Percentiles rank a stretch among this genome's conserved stretches.
Conservation (phyloP, 495 filamentous ascomycete genomes). For the Penicillium samsonianum region DNA sequence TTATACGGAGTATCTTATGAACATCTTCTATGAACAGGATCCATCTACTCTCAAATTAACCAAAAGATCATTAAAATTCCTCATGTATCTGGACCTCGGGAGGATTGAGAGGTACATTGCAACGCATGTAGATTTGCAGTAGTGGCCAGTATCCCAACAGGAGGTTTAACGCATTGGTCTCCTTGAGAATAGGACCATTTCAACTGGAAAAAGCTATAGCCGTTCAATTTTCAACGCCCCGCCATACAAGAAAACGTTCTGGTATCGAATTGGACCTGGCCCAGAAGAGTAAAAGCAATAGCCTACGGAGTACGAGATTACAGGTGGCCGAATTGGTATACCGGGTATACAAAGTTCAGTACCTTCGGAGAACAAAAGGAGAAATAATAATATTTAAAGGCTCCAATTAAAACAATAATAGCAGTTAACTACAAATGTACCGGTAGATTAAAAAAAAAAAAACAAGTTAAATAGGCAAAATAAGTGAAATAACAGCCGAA, state of each 20-base stretch:
- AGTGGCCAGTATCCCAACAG: not conserved
- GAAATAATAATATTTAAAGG: not conserved
- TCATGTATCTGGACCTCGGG: not conserved
- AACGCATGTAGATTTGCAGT: not conserved
- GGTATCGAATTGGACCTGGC: conserved; percentile 1
- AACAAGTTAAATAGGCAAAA: not conserved
- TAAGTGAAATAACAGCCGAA: conserved; percentile 12
- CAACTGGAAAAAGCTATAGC: not conserved
- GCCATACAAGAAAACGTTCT: not conserved
- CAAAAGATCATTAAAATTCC: not conserved
- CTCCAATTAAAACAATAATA: not conserved
- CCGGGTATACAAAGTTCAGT: not conserved
- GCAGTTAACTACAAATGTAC: no score
- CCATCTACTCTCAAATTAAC: not conserved
- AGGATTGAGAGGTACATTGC: not conserved
- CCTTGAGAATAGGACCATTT: not conserved
- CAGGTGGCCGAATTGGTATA: not conserved
- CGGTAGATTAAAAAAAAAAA: no score
- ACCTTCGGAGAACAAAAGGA: not conserved
- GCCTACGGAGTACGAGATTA: not conserved
- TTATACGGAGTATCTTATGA: not conserved
- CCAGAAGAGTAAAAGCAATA: conserved; percentile 9
- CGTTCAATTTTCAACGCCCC: conserved; percentile 4
- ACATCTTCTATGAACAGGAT: not conserved
- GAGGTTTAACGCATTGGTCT: not conserved